phyloP scores from a whole-genome alignment of 1,139 yeast genomes.

The Suhomyces guaymorum region DNA sequence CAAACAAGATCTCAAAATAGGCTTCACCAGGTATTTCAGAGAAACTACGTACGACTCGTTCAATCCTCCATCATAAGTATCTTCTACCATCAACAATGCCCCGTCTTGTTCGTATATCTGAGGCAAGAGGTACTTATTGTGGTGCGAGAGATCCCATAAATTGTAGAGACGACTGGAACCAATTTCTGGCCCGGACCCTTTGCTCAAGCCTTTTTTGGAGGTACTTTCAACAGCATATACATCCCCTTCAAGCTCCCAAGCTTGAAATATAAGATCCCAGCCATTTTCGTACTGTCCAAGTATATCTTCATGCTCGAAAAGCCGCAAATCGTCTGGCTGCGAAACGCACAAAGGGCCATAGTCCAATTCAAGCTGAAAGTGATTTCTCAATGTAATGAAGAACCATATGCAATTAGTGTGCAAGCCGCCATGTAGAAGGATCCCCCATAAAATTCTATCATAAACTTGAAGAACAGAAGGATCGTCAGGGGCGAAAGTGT shows the following conservation, averaged over 20 bases:
- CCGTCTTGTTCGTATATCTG: slow-evolving; percentile 19
- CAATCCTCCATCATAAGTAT: slow-evolving; percentile 3
- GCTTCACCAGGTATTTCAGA: slow-evolving; percentile 20
- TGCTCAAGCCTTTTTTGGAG: no score
- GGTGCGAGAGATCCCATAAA: slow-evolving; percentile 23
- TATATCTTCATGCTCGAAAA: slow-evolving; percentile 15
- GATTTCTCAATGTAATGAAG: slow-evolving; percentile 33
- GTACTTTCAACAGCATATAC: background rate
- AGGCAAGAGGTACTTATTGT: slow-evolving; percentile 25
- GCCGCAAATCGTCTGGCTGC: slow-evolving; percentile 17
- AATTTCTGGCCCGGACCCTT: no score
- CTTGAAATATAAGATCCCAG: slow-evolving; percentile 23
- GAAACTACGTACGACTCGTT: slow-evolving; percentile 13
- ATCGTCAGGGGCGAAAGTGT: slow-evolving; percentile 36
- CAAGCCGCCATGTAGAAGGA: slow-evolving; percentile 45
- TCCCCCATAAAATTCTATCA: slow-evolving; percentile 40
- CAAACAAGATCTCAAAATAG: slow-evolving; percentile 21
- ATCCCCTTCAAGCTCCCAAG: slow-evolving; percentile 14
- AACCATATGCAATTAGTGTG: slow-evolving; percentile 45
- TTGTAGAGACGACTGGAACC: background rate
- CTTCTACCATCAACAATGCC: slow-evolving; percentile 5
- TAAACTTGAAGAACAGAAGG: slow-evolving; percentile 30
- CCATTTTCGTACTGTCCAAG: slow-evolving; percentile 23
- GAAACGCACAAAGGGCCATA: slow-evolving; percentile 24
- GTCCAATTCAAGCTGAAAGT: slow-evolving; percentile 25